Evolutionary conservation across 2,329 filamentous ascomycete species (phyloP), one percentile per base, ranked within the genome.

Genomic region (Blastomyces silverae): DNA sequence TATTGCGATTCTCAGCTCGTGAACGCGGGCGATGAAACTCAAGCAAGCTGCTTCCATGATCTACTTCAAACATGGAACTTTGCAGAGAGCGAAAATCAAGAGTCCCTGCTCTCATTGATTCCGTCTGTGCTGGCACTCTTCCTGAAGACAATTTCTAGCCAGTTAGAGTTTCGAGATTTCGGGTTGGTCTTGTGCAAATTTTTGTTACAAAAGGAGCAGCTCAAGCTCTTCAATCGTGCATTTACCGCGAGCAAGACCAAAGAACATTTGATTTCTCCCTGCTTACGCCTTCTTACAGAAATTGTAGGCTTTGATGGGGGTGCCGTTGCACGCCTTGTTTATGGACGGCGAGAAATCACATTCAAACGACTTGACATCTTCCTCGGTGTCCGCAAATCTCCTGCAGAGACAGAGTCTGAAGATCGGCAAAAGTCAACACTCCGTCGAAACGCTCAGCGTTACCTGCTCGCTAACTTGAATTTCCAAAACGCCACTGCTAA

Each of bases 61-160:
- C 79, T 97, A 50, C 89, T 95, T 78, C 89, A 95, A 71, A 91
- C 87, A 66, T 97, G 93, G 93, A 87, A 86, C 59, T 92, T 90
- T 78, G 92, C 90, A 3, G 86, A 87, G 39, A 87, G 90, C 74
- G 86, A 86, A 69, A 91, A 90, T 73, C 89, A 92, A 70, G 92
- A 96, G 65, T 85, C 87, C 64, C 80, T 97, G 66, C 84, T 94
- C 73, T 93, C 92, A 0, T 85, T 90, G 8, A 86, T 94, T 2
- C 87, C 89, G 1, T 90, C 93, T 0, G 87, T 92, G 8, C 79
- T 99, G 39, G 90, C 91, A 1, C 83, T 96, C 25, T 83, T 97
- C 57, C 80, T 97, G 46, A 91, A 89, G 75, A 85, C 89, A 28
- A 82, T 95, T 58, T 92, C 92, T 0, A 84, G 82, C 52, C 84